A percentile compares a stretch with the other conserved stretches of the same genome.
These are phyloP conservation scores for Daedaleopsis sinensis DNA, from an alignment of 768 basidiomycete species.

Conservation along the genomic window DNA sequence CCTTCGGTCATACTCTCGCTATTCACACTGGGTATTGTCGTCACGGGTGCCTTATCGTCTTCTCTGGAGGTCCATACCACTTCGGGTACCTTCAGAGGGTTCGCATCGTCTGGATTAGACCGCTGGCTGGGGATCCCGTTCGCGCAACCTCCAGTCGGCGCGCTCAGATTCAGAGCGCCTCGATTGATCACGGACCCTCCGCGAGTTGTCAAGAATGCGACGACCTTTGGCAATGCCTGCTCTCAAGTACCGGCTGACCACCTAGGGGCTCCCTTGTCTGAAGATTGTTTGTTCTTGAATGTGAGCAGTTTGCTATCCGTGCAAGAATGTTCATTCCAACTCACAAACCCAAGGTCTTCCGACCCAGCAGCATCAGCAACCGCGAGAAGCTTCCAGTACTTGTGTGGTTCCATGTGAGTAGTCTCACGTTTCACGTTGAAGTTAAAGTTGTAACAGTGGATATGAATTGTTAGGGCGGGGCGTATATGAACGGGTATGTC, in stretches of 20 bases:
- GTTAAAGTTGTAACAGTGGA: too few species aligned
- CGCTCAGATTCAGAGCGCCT: constrained; percentile 58
- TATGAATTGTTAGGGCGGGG: constrained; percentile 46
- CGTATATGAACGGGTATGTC: constrained; percentile 45
- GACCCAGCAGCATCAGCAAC: constrained; percentile 23
- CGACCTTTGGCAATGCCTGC: constrained; percentile 57
- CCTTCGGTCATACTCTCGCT: not conserved
- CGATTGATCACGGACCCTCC: constrained; percentile 38
- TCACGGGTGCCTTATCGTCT: not conserved
- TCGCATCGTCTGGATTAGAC: constrained; percentile 41
- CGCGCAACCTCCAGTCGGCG: constrained; percentile 55
- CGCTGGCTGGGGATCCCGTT: constrained; percentile 63
- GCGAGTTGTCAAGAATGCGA: constrained; percentile 42
- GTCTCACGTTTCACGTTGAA: not conserved
- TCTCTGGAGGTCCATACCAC: constrained; percentile 20
- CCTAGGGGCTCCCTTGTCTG: constrained; percentile 49
- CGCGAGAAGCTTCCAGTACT: constrained; percentile 31
- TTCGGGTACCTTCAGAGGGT: constrained; percentile 21
- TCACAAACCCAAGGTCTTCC: constrained; percentile 24
- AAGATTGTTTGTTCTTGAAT: constrained; percentile 59
- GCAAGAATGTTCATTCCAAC: too few species aligned
- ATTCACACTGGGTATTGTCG: not conserved
- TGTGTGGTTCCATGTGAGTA: constrained; percentile 36
- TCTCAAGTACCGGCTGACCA: constrained; percentile 43
- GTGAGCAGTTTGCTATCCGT: constrained; percentile 30